Conservation (phyloP, 163 green algal genomes). For the Chlorella variabilis region DNA sequence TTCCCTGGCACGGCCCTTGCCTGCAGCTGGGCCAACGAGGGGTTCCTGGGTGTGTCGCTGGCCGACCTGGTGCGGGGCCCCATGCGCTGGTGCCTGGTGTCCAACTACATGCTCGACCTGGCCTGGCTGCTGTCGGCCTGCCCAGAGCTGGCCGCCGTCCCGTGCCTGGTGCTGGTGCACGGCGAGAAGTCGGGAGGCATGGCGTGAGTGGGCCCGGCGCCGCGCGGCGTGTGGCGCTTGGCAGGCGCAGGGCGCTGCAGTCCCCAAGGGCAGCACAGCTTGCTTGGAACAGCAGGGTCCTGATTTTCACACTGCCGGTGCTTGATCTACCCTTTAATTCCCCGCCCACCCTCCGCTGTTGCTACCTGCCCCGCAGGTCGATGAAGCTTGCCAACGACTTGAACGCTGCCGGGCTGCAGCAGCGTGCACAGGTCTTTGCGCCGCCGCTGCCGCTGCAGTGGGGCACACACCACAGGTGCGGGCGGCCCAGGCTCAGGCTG, state of each 20-base stretch:
- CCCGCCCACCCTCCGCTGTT: too few species aligned
- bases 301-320: too few species aligned
- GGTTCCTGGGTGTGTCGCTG: constrained; percentile 56
- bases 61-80: constrained; percentile 47
- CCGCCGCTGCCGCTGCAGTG: constrained; percentile 67
- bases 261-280: too few species aligned
- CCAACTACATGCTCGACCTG: constrained; percentile 87
- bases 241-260: too few species aligned
- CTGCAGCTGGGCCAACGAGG: constrained; percentile 49
- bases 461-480: constrained; percentile 79
- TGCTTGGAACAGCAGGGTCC: too few species aligned
- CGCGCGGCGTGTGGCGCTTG: too few species aligned
- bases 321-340: too few species aligned
- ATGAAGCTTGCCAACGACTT: background rate
- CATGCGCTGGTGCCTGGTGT: constrained; percentile 60
- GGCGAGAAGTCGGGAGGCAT: constrained; percentile 1
- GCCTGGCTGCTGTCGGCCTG: constrained; percentile 72
- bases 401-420: background rate
- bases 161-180: constrained; percentile 20
- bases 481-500: too few species aligned
- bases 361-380: background rate
- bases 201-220: background rate
- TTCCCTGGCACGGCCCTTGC: too few species aligned
- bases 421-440: constrained; percentile 16
- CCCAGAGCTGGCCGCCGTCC: constrained; percentile 54